Evolutionary conservation across 2,329 filamentous ascomycete genomes (phyloP).

Genomic region (Sporothrix inflata): DNA sequence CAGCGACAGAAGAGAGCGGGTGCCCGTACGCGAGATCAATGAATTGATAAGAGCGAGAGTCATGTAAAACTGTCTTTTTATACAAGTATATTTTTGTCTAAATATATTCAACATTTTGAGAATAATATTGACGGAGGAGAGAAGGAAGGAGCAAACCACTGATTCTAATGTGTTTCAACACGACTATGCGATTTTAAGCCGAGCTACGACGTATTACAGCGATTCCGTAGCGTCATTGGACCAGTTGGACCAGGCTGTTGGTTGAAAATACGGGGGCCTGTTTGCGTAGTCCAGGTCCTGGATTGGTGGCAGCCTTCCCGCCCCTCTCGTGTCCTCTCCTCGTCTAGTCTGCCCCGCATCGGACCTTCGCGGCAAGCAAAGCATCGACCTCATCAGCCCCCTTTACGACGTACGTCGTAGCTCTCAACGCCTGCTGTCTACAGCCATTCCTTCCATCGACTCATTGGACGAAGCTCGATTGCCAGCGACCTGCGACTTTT

Average conservation of each 20-base stretch:
- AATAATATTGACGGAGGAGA: not conserved
- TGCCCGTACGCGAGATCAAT: not conserved
- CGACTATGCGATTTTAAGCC: not conserved
- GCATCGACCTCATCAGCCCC: conserved; percentile 14
- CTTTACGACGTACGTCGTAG: not conserved
- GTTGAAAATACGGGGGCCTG: not conserved
- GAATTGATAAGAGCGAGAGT: not conserved
- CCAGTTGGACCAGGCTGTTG: conserved; percentile 1
- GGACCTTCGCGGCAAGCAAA: conserved; percentile 4
- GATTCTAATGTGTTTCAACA: not conserved
- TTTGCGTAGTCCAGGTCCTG: not conserved
- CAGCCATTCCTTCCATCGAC: not conserved
- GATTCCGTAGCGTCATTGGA: conserved; percentile 7
- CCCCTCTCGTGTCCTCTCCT: not conserved
- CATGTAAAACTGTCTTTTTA: not conserved
- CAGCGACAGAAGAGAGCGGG: not conserved
- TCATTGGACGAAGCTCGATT: not conserved
- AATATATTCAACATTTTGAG: not conserved
- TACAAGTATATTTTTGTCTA: not conserved
- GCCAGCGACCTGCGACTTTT: conserved; percentile 10
- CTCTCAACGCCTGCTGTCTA: not conserved
- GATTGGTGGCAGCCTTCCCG: conserved; percentile 16
- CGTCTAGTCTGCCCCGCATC: conserved; percentile 16
- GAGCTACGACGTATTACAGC: not conserved
- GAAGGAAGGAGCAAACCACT: not conserved